These are phyloP conservation scores for Medicago truncatula DNA, from an alignment of 306 rosid genomes.

Conservation along the genomic window MtrunA17r5.0-ANR NC_053044.1:50112501-50113000, in stretches of 20 bases:
- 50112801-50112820: not conserved
- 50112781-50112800: not conserved
- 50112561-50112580: conserved; percentile 12
- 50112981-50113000: not conserved
- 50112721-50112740: conserved; percentile 5
- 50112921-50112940: conserved; percentile 9
- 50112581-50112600: not conserved
- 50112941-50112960: not conserved
- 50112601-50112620: conserved; percentile 49
- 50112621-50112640: conserved; percentile 94
- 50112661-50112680: conserved; percentile 88
- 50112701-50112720: conserved; percentile 17
- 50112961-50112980: conserved; percentile 18
- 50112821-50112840: not conserved
- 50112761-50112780: conserved; percentile 14
- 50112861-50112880: not conserved
- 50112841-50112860: not conserved
- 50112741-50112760: conserved; percentile 20
- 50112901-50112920: not conserved
- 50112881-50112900: not conserved
- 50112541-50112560: conserved; percentile 69
- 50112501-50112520: conserved; percentile 88
- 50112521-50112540: conserved; percentile 99
- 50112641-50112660: conserved; percentile 71
- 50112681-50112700: conserved; percentile 38